phyloP scores from a whole-genome alignment of 345 rosid species.

The Leavenworthia alabamica region DNA sequence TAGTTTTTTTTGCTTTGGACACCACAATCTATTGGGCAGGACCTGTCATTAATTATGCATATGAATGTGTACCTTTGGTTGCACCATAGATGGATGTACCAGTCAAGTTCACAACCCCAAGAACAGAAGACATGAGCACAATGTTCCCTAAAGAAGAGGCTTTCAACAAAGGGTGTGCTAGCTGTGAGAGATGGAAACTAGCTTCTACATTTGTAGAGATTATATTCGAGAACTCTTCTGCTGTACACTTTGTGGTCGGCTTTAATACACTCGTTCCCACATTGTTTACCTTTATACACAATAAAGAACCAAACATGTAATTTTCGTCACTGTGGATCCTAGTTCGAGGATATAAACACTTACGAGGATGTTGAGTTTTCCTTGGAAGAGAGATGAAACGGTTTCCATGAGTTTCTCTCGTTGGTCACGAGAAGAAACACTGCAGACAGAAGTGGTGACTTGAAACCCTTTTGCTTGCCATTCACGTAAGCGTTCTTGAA shows the following conservation, averaged over 20 bases:
- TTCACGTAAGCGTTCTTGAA: constrained; percentile 21
- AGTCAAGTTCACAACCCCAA: neutral
- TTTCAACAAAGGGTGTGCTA: constrained; percentile 17
- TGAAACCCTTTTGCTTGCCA: constrained; percentile 25
- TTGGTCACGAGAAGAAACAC: constrained; percentile 22
- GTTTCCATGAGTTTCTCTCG: constrained; percentile 19
- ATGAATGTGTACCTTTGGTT: constrained; percentile 15
- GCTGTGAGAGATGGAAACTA: constrained; percentile 4
- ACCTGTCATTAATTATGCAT: too few species aligned
- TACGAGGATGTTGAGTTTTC: constrained; percentile 27
- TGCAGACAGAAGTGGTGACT: constrained; percentile 11
- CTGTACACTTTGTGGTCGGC: constrained; percentile 6
- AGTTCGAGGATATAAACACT: neutral
- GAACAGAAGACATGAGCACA: constrained; percentile 2
- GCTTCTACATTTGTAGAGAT: constrained; percentile 11
- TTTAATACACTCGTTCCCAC: neutral
- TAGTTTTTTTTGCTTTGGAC: too few species aligned
- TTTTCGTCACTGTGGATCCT: neutral
- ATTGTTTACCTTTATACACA: neutral
- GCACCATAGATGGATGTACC: constrained; percentile 15
- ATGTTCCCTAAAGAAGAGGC: constrained; percentile 13
- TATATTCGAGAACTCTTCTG: constrained; percentile 1
- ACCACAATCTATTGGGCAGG: too few species aligned
- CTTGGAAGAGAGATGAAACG: constrained; percentile 33
- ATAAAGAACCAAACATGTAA: neutral